phyloP scores from a whole-genome alignment of 257 asterid species.

The Scutellaria barbata region DNA sequence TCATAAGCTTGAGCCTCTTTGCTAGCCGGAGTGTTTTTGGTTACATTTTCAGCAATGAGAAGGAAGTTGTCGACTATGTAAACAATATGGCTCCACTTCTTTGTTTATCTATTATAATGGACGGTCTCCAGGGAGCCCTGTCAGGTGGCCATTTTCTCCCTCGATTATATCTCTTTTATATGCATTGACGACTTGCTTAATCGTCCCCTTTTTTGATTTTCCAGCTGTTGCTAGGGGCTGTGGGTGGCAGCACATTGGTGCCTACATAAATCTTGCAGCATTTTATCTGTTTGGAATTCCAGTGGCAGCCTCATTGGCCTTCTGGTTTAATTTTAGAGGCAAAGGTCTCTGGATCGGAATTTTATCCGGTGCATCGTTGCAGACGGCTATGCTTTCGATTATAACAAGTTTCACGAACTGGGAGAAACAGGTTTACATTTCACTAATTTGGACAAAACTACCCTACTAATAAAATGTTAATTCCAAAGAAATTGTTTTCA shows the following conservation, averaged over 20 bases:
- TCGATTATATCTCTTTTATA: too few species aligned
- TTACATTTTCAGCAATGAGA: slow-evolving; percentile 71
- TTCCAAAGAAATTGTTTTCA: neutral
- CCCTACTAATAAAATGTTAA: too few species aligned
- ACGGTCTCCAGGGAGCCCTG: slow-evolving; percentile 69
- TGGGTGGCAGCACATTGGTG: slow-evolving; percentile 94
- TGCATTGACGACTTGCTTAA: neutral
- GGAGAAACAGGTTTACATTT: slow-evolving; percentile 28
- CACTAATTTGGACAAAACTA: neutral
- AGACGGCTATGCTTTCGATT: slow-evolving; percentile 48
- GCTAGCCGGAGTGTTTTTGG: slow-evolving; percentile 67
- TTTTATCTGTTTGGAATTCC: slow-evolving; percentile 83
- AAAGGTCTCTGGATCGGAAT: slow-evolving; percentile 83
- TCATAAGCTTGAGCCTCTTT: slow-evolving; percentile 51
- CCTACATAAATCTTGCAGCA: slow-evolving; percentile 75
- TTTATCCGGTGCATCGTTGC: slow-evolving; percentile 61
- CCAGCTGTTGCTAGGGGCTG: slow-evolving; percentile 89
- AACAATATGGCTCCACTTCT: slow-evolving; percentile 69
- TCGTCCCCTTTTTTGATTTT: neutral
- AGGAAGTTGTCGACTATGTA: slow-evolving; percentile 78
- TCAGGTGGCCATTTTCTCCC: slow-evolving; percentile 47
- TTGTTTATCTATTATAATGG: slow-evolving; percentile 59
- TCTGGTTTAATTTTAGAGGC: slow-evolving; percentile 62
- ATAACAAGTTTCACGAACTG: slow-evolving; percentile 65
- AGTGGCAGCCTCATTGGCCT: slow-evolving; percentile 62